Evolutionary conservation across 768 basidiomycete genomes (phyloP), one percentile per base, ranked within the genome.

Genomic region (Serpula lacrymans): DNA sequence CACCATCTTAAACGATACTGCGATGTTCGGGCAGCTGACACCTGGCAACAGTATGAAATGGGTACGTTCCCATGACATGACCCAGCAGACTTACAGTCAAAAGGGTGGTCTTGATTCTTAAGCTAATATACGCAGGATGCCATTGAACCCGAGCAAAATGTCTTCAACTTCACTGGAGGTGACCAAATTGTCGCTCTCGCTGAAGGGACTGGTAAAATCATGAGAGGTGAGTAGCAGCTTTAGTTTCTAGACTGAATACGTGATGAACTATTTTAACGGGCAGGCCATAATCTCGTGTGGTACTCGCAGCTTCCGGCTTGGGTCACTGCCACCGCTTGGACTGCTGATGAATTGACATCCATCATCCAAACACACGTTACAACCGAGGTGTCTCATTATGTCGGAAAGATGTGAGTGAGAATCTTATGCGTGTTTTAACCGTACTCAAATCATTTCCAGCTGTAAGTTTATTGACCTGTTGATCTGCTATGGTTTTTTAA

Each of bases 301-400:
- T 59, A 78, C 53, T 71, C 63, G 39, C 76, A 80, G 53, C 66
- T 78, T 4, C 71, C 75, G 7, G 59, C 52, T 55, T 77, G 74
- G 74, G 73, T 78, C 3, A 58, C 68, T 1, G 52, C 62, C 27
- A 69, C 68, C 9, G 57, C 55, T 33, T 75, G 72, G 52, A 64
- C 67, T 41, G 67, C 67, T 13, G 60, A 58, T 1, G 66, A 67
- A 5, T 58, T 76, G 20, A 62, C 63, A 9, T 64, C 61, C 27
- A 71, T 77, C 40, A 58, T 80, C 29, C 51, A 68, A 42, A 71
- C 60, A 21, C 78, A 80, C 49, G 71, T 72, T 43, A 52, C 61
- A 22, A 74, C 72, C 5, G 55, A 77, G 14, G 74, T 77, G n/a
- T 57, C 63, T 6, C 76, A 74, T 42, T 81, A 74, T 53, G 70